Base-by-base conservation (phyloP, 371 early-diverging fungal genomes). In the Mortierella sp. region DNA sequence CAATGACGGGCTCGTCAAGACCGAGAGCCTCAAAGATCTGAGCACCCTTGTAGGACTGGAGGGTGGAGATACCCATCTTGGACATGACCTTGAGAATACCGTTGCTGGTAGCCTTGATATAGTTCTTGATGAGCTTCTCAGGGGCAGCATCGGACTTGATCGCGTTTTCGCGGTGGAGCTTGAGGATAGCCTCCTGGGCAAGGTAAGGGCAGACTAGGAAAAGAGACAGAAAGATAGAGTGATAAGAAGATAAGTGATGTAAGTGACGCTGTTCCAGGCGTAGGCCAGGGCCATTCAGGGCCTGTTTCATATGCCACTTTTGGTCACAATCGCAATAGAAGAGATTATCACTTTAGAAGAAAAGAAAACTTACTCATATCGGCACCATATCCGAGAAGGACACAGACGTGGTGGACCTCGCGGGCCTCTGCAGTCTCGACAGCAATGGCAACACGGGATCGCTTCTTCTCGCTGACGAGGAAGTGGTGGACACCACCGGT, bases 1-100 rank as follows among this genome's bases (percentile, higher is more conserved):
- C 92, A 75, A 99, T 95, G 70, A 99, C 98, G 44, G 95, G 91
- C 70, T 94, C 92, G 75, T 97, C 96, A 10, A 99, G 87, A 80
- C 99, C 99, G 31, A 99, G 93, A 31, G 98, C 97, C 89, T 99
- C 99, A 88, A 99, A 98, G 83, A 98, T 98, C 91, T 99, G 98
- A 19, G 99, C 98, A 74, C 98, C 99, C 90, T 98, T 98, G 93
- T 99, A 99, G 47, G 96, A 96, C 87, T 98, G 98, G 78, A 99
- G 89, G 16, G 99, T 98, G 26, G 98, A 98, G 74, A 99, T 98
- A 82, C 99, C 99, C 99, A 99, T 99, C 93, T 99, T 99, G 88
- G 98, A 97, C 98, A 98, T 98, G 79, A 98, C 99, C 89, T 99
- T 98, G 73, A 94, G 90, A 84, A 99, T 96, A 84, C 99, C 99